Conservation (phyloP, 768 basidiomycete species). For the Suillus cothurnatus region DNA sequence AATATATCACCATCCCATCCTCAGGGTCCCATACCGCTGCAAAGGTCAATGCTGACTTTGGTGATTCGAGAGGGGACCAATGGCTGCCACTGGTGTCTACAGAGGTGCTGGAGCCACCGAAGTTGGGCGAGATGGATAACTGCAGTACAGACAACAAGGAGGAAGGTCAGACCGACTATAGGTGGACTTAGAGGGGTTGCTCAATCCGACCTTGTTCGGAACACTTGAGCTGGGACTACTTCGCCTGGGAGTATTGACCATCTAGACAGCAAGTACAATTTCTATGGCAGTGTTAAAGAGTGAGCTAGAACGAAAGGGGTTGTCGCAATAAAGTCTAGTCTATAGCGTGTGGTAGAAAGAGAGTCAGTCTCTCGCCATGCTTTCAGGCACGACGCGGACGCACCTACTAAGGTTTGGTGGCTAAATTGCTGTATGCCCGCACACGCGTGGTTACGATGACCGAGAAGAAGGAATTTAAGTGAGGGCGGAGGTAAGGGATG, state of each 20-base stretch:
- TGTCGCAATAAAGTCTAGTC: neutral
- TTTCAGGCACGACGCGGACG: neutral
- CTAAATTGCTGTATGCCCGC: conserved; percentile 27
- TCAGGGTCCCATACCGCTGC: conserved; percentile 62
- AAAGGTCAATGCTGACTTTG: conserved; percentile 57
- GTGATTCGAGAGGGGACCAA: conserved; percentile 62
- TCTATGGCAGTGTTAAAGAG: neutral
- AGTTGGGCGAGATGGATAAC: conserved; percentile 29
- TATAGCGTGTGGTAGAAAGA: neutral
- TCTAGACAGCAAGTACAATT: neutral
- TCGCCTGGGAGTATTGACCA: neutral
- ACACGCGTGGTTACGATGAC: conserved; percentile 17
- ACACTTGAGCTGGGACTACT: neutral
- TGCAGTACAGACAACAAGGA: neutral
- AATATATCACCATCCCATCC: conserved; percentile 59
- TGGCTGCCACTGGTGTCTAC: conserved; percentile 28
- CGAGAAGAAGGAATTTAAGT: conserved; percentile 8
- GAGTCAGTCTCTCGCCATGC: neutral
- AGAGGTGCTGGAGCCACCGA: conserved; percentile 13
- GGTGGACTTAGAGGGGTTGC: neutral
- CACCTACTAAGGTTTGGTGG: conserved; percentile 6
- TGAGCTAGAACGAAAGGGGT: neutral
- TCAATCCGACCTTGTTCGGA: conserved; percentile 21
- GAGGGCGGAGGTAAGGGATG: conserved; percentile 10
- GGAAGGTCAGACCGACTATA: neutral